Evolutionary conservation across 2,329 filamentous ascomycete genomes (phyloP), one percentile per base, ranked within the genome.

Genomic region (Metarhizium humberi): DNA sequence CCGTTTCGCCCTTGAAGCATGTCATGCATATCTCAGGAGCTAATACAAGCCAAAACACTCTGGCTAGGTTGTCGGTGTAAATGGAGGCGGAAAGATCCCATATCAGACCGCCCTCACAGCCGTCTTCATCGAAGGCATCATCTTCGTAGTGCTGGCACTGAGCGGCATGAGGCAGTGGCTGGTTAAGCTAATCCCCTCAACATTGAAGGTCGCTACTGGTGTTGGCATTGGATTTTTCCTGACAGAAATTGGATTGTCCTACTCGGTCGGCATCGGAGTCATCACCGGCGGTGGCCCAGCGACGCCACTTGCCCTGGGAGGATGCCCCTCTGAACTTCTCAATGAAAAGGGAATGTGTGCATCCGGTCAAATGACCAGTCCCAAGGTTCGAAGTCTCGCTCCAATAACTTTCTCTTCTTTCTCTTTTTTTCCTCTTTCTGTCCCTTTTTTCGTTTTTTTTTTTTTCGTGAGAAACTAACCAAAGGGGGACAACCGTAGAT

Each of bases 201-300:
- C 82, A 2, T 78, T 86, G 63, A 86, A 86, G 68, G 82, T 80
- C 1, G 82, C 83, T 11, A 84, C 80, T 25, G 82, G 82, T 20
- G 83, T 85, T 4, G 83, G 83, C 2, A 86, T 86, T 43, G 83
- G 83, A 3, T 71, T 86, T 42, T 85, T 85, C 60, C 72, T 86
- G 29, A 84, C 82, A 0, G 77, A 84, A 59, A 83, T 84, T 58
- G 83, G 83, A 2, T 75, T 86, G 60, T 90, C 88, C 0, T 94
- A 94, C 67, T 85, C 84, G 25, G 84, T 88, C 49, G 91, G 91
- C 55, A 92, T 96, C 63, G 90, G 91, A 16, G 79, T 88, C 36
- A 85, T 95, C 58, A 90, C 87, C 0, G 90, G 90, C 32, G 82
- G 82, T 4, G 69, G 67, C 13, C 69, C 68, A 25, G 75, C 80